Evolutionary conservation across 257 asterid genomes (phyloP).

Genomic region (Solanum ossicruentum): DNA sequence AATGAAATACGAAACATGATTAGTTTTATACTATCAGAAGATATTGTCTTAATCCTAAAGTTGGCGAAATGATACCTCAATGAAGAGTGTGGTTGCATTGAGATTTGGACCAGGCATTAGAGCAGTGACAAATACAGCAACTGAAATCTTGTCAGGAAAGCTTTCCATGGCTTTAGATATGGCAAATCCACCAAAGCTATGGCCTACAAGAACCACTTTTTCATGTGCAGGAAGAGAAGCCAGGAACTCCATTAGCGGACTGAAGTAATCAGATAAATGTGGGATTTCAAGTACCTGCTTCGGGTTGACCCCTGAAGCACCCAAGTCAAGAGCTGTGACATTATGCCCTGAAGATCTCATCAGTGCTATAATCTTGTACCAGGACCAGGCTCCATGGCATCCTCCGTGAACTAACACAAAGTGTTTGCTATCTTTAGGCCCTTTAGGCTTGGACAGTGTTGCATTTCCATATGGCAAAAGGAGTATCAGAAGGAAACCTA

Average conservation of each 20-base stretch:
- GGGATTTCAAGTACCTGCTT: neutral
- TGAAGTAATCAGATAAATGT: too few relatives aligned
- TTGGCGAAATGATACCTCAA: slow-evolving; percentile 4
- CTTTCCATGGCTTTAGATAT: too few relatives aligned
- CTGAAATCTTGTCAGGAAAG: too few relatives aligned
- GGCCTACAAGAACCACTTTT: too few relatives aligned
- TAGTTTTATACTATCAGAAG: neutral
- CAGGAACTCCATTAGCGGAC: too few relatives aligned
- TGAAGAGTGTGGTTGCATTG: too few relatives aligned
- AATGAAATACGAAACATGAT: neutral
- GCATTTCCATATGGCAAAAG: neutral
- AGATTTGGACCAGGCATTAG: too few relatives aligned
- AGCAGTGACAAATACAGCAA: too few relatives aligned
- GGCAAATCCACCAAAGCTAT: too few relatives aligned
- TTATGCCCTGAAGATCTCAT: slow-evolving; percentile 13
- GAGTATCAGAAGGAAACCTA: neutral
- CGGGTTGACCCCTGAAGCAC: slow-evolving; percentile 21
- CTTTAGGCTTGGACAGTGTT: neutral
- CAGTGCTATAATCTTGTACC: neutral
- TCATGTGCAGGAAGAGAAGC: too few relatives aligned
- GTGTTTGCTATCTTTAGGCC: neutral
- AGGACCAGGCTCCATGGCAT: slow-evolving; percentile 19
- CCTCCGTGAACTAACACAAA: slow-evolving; percentile 27
- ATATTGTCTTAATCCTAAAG: neutral
- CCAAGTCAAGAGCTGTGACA: slow-evolving; percentile 22